Conservation (phyloP, 2,329 filamentous ascomycete species). For the Aspergillus quadricinctus region DNA sequence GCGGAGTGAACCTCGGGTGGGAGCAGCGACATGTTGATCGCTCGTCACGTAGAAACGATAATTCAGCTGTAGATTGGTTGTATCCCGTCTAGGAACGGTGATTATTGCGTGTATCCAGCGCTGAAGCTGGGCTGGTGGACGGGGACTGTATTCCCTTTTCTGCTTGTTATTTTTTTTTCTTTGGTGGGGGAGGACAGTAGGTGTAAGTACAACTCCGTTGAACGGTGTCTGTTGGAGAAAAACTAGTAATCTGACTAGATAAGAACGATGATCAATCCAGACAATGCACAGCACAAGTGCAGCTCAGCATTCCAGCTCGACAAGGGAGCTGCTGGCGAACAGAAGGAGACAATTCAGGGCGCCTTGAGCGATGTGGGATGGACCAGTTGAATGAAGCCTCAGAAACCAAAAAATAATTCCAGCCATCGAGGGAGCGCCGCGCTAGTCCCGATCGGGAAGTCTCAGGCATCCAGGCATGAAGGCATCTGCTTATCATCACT, state of each 20-base stretch:
- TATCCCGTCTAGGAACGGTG: background rate
- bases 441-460: slow-evolving; percentile 15
- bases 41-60: slow-evolving; percentile 5
- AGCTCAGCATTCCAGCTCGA: slow-evolving; percentile 24
- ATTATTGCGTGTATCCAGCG: background rate
- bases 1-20: slow-evolving; percentile 78
- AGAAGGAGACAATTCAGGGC: slow-evolving; percentile 2
- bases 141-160: background rate
- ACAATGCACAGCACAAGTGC: slow-evolving; percentile 12
- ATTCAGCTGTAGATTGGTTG: background rate
- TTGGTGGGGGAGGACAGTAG: background rate
- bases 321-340: slow-evolving; percentile 12
- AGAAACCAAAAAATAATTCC: slow-evolving; percentile 9
- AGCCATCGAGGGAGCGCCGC: slow-evolving; percentile 9
- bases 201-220: background rate
- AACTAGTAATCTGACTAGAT: background rate
- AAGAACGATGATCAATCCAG: slow-evolving; percentile 5
- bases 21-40: slow-evolving; percentile 71
- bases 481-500: no score
- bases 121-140: background rate
- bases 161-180: background rate
- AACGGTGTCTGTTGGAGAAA: background rate
- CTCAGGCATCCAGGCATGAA: slow-evolving; percentile 8
- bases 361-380: slow-evolving; percentile 2
- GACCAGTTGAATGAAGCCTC: slow-evolving; percentile 6